Base-by-base conservation (phyloP, 164 flowering plant species). In the Macadamia integrifolia region DNA sequence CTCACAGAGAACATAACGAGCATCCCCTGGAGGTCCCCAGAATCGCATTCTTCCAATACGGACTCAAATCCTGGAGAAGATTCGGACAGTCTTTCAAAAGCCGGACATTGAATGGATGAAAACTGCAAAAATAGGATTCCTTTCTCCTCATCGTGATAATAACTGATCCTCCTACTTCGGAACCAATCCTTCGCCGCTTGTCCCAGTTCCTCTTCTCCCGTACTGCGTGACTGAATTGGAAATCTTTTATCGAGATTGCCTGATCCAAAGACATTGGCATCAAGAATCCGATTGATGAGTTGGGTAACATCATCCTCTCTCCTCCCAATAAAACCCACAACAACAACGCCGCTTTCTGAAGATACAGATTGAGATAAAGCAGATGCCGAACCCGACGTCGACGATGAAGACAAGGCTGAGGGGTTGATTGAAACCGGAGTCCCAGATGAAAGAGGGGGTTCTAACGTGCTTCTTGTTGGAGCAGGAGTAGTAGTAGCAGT, bases 1-100 rank as follows among this genome's bases (percentile, higher is more conserved):
- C 93, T 85, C 68, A 92, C 96, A 50, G 91, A 82, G 80, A 92
- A 92, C 92, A 92, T 86, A 67, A 90, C 78, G 12, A 90, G 86
- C 87, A 88, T 65, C 10, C 88, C 98, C 44, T 86, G 87, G 60
- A 90, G 87, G 69, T 92, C 88, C 66, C 83, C 90, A 28, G 83
- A 79, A 58, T 88, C 88, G 4, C 68, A 76, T 32, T 86, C 91
- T 40, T 86, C 88, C 65, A 82, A 28, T n/a, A 67, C 66, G 23
- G 83, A 80, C 72, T 78, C 88, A 61, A 82, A 75, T 11, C 76
- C 81, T 17, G 65, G 30, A 29, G 40, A 44, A 6, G 66, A 35
- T 58, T 76, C 78, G 68, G 31, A 43, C 6, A 32, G 60, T 28
- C 61, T 72, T 18, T 65, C 82, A 72, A 66, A 44, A 8, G 66